Percentiles rank a stretch among this genome's conserved stretches.
Evolutionary conservation across 306 rosid genomes (phyloP).

Genomic region (Pyrus betulifolia): DNA sequence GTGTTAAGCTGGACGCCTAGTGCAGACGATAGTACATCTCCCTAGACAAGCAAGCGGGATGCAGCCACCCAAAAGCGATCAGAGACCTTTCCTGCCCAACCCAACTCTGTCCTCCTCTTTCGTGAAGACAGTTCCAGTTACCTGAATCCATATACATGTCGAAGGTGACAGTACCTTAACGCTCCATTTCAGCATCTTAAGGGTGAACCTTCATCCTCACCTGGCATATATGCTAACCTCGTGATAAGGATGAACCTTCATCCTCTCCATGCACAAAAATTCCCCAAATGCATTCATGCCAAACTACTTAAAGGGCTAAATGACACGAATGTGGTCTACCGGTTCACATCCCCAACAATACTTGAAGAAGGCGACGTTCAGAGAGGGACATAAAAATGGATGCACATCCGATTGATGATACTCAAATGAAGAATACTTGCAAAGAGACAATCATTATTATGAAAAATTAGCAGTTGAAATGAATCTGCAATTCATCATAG

Average conservation of each 20-base stretch:
- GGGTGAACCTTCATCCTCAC: background rate
- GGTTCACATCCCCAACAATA: background rate
- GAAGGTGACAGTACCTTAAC: too few species aligned
- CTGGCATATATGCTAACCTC: background rate
- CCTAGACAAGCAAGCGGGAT: background rate
- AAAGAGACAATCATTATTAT: background rate
- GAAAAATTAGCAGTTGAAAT: background rate
- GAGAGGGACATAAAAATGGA: background rate
- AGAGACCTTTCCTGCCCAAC: background rate
- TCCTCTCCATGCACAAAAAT: too few species aligned
- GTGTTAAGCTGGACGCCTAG: background rate
- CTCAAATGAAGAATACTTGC: background rate
- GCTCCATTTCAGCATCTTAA: background rate
- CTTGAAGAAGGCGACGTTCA: background rate
- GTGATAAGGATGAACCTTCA: too few species aligned
- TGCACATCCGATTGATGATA: background rate
- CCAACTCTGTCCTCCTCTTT: background rate
- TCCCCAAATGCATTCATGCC: too few species aligned
- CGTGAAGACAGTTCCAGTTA: background rate
- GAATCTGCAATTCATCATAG: background rate
- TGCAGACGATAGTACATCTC: background rate
- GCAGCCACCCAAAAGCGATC: background rate
- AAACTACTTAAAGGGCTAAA: too few species aligned
- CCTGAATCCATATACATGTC: background rate
- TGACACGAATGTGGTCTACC: too few species aligned